phyloP scores from a whole-genome alignment of 495 filamentous ascomycete species.

The Jackrogersella multiformis region DNA sequence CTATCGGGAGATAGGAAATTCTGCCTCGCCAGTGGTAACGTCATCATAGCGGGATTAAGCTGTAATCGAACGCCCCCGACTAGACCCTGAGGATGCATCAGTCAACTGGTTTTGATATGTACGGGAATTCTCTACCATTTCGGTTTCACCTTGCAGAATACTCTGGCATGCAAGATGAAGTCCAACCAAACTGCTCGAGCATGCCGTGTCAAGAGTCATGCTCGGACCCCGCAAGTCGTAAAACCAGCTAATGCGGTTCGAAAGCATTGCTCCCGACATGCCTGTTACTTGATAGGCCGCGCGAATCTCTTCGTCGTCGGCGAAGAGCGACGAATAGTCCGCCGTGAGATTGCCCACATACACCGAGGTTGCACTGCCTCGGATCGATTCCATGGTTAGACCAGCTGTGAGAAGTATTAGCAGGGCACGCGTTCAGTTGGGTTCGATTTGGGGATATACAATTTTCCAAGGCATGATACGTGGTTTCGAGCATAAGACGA shows the following conservation, averaged over 20 bases:
- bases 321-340: neutral
- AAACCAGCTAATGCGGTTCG: neutral
- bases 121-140: too few species aligned
- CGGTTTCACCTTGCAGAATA: neutral
- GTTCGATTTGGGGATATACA: constrained; percentile 73
- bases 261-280: neutral
- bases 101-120: too few species aligned
- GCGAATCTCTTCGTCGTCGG: neutral
- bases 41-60: neutral
- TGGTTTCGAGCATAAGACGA: constrained; percentile 75
- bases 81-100: too few species aligned
- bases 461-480: constrained; percentile 86
- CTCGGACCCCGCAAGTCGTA: neutral
- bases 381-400: neutral
- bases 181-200: neutral
- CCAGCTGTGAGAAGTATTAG: neutral
- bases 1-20: constrained; percentile 41
- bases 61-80: constrained; percentile 65
- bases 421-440: neutral
- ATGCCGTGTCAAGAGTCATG: neutral
- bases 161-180: neutral
- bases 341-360: neutral
- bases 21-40: constrained; percentile 3
- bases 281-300: neutral
- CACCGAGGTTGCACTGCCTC: neutral